Conservation (phyloP, 164 flowering plant species). For the Malania oleifera region DNA sequence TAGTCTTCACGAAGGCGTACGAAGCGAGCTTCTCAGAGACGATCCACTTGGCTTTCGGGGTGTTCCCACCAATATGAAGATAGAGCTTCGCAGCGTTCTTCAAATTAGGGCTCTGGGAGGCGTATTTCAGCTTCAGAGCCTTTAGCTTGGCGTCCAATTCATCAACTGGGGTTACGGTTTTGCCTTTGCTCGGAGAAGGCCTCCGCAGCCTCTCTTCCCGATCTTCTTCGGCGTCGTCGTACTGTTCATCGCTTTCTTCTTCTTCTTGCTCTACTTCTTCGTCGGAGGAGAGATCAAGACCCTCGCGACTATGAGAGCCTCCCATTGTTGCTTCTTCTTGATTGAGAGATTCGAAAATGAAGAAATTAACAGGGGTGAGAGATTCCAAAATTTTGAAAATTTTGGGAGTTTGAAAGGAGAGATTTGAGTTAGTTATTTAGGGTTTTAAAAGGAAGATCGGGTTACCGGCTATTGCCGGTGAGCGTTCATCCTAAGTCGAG, state of each 20-base stretch:
- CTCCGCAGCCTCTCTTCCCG: no score
- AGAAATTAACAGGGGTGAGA: not conserved
- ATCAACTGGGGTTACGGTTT: not conserved
- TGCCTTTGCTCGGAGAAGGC: not conserved
- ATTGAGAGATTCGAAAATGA: not conserved
- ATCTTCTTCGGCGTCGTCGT: no score
- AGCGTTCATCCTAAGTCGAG: not conserved
- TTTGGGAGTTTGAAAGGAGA: not conserved
- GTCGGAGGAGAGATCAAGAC: not conserved
- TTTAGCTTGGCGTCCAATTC: slow-evolving; percentile 3
- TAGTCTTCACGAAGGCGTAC: slow-evolving; percentile 28
- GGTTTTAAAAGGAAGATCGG: not conserved
- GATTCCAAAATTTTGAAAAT: not conserved
- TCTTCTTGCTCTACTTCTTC: not conserved
- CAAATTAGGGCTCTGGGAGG: slow-evolving; percentile 9
- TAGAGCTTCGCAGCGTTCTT: slow-evolving; percentile 35
- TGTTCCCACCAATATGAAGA: slow-evolving; percentile 56
- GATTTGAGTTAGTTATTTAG: not conserved
- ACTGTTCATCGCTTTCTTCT: no score
- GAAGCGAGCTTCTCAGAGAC: slow-evolving; percentile 35
- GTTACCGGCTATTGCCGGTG: not conserved
- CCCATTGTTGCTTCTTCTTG: not conserved
- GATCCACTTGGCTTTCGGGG: slow-evolving; percentile 61
- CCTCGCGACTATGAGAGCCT: not conserved
- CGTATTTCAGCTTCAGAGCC: not conserved